Evolutionary conservation across 1,284 basidiomycete genomes (phyloP), one percentile per base, ranked within the genome.

Genomic region (Termitomyces sp.): DNA sequence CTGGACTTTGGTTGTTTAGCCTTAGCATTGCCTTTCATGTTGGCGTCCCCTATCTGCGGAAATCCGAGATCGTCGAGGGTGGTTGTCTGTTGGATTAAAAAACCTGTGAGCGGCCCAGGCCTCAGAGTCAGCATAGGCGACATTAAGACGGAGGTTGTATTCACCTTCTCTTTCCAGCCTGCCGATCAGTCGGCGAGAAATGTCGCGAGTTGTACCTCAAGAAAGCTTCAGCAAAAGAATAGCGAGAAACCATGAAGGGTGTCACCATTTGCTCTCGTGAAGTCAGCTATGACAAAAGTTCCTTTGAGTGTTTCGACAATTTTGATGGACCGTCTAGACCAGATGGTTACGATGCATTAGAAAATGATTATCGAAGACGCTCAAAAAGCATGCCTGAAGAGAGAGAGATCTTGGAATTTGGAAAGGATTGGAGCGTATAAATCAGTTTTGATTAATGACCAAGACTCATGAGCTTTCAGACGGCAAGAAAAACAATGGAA

Each of bases 251-350:
- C 26, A 5, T 7, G 13, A 39, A 2, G 10, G 7, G 6, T 34
- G 10, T 6, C 61, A 84, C 88, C 84, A 46, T 85, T 78, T 42
- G 75, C 62, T 62, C 80, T 83, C 46, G 78, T 74, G 64, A 90
- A 90, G 42, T 78, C 74, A 15, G 75, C 70, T 1, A 75, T 70
- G 9, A 74, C 76, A 28, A 75, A 73, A 2, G 79, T 77, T 33
- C 73, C 75, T 47, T 76, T 63, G 10, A 66, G 21, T 31, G 28
- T 69, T 64, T 90, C 85, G 26, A 77, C 82, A 39, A 84, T 67
- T 64, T 91, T 91, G 63, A 91, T 86, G 12, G 87, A 85, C 48
- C 87, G 78, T 64, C 88, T 91, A n/a, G 57, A 36, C 49, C 44
- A 56, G 44, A n/a, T 24, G 21, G 21, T 34, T 5, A 13, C 12